Base-by-base conservation (phyloP, 2,329 filamentous ascomycete species). In the Colletotrichum eleusines region DNA sequence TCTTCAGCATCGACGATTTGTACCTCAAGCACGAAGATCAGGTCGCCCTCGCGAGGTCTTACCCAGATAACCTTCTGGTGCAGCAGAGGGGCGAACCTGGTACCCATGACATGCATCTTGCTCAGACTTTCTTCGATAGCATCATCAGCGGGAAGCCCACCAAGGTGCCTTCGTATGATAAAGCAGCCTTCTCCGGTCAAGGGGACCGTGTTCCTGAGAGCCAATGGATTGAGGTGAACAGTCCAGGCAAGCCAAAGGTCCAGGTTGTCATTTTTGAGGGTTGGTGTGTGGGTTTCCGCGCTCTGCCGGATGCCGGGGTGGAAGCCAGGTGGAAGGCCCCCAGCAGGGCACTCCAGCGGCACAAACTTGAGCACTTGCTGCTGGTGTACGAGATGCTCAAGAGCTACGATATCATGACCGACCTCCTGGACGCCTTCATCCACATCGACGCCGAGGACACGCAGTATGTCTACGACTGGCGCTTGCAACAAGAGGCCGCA, bases 1-100 rank as follows among this genome's bases (percentile, higher is more conserved):
- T 94, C 63, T 88, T 94, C 79, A 95, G 92, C 79, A 91, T 97
- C 74, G 95, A 98, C 80, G 94, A 97, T 82, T 90, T 98, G 75
- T 97, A 98, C 82, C 89, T 97, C 64, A 86, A 89, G 18, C 93
- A 93, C 78, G 82, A 84, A 28, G 87, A 91, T 73, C 93, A 96
- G 79, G 79, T 86, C 35, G 84, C 85, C 2, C 88, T 97, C 28
- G 90, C 92, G 33, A 80, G 85, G 54, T 81, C 86, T 8, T 85
- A 96, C 76, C 88, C 92, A 0, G 81, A 87, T 46, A 97, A 97
- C 77, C 88, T 88, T 26, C 87, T 98, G 3, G 85, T 97, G 57
- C 92, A 94, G 76, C 91, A 94, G 75, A 89, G 94, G 55, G 95
- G 94, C 23, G 92, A 97, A 78, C 94, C 94, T 7, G 92, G 91